A percentile compares a stretch with the other conserved stretches of the same genome.
phyloP scores from a whole-genome alignment of 2,329 filamentous ascomycete genomes.

The Zarea fungicola region DNA sequence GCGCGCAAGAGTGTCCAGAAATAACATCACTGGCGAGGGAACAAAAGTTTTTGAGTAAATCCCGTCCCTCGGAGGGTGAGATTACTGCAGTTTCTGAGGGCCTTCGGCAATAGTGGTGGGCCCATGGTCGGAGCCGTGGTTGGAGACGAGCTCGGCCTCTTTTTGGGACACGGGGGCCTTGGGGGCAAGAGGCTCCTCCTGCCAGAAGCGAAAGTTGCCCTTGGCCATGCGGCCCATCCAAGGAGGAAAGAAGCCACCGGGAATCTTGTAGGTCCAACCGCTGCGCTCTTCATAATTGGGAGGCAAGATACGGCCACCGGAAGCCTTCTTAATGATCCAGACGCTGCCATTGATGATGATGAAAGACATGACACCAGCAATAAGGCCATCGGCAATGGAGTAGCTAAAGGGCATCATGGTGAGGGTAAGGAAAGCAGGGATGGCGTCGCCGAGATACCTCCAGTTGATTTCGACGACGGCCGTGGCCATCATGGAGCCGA shows the following conservation, averaged over 20 bases:
- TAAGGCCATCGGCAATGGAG: conserved; percentile 80
- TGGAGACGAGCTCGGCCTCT: conserved; percentile 8
- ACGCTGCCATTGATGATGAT: conserved; percentile 67
- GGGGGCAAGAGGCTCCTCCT: conserved; percentile 22
- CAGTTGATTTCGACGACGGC: conserved; percentile 82
- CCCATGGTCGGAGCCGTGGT: conserved; percentile 9
- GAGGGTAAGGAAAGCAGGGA: conserved; percentile 80
- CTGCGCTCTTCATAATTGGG: conserved; percentile 73
- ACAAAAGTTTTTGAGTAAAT: neutral
- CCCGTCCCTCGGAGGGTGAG: neutral
- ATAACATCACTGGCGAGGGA: conserved; percentile 12
- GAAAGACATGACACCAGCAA: conserved; percentile 73
- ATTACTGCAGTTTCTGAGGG: conserved; percentile 1
- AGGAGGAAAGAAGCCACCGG: conserved; percentile 67
- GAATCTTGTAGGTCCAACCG: conserved; percentile 71
- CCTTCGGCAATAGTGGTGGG: conserved; percentile 1
- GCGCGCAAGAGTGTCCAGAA: conserved; percentile 11
- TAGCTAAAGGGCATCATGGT: conserved; percentile 87
- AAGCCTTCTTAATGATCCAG: conserved; percentile 61
- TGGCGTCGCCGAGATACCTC: conserved; percentile 75
- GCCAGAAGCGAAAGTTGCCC: conserved; percentile 74
- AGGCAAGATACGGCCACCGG: conserved; percentile 66
- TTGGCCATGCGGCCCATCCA: conserved; percentile 61
- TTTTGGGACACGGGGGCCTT: neutral
- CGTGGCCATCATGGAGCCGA: conserved; percentile 81